Evolutionary conservation across 2,329 filamentous ascomycete species (phyloP).

Genomic region (Dryadomyces quercus-mongolicae): DNA sequence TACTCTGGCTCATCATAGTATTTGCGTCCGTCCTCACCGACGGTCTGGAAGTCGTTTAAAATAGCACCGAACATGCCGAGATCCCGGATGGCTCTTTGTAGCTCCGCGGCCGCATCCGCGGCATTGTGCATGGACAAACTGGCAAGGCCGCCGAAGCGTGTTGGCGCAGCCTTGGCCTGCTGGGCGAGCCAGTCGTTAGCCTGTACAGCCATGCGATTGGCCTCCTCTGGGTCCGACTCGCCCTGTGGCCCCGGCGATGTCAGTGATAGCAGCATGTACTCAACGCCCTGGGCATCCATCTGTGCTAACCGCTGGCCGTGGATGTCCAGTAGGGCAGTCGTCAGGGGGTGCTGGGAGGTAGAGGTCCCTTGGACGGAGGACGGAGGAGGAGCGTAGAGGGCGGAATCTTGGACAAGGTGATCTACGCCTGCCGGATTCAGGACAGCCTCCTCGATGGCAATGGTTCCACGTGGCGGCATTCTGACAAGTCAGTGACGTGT

Average conservation of each 20-base stretch:
- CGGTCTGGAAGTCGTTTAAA: constrained; percentile 21
- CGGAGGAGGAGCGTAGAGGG: constrained; percentile 16
- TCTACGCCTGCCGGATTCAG: constrained; percentile 19
- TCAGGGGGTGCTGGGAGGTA: constrained; percentile 14
- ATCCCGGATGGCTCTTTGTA: constrained; percentile 18
- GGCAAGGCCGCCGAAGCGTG: constrained; percentile 21
- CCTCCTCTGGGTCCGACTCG: constrained; percentile 15
- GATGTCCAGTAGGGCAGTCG: constrained; percentile 19
- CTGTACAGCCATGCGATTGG: constrained; percentile 14
- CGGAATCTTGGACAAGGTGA: constrained; percentile 17
- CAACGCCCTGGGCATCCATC: constrained; percentile 24
- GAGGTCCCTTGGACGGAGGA: constrained; percentile 7
- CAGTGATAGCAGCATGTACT: constrained; percentile 23
- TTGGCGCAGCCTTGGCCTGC: constrained; percentile 15
- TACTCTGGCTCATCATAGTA: constrained; percentile 21
- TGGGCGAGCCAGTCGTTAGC: constrained; percentile 22
- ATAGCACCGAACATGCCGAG: constrained; percentile 22
- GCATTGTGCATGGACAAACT: constrained; percentile 22
- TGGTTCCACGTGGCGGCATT: constrained; percentile 16
- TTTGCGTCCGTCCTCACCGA: constrained; percentile 11
- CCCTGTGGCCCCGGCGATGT: constrained; percentile 22
- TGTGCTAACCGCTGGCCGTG: constrained; percentile 16
- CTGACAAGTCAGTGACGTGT: not conserved
- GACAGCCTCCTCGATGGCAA: constrained; percentile 24
- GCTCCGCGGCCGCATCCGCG: constrained; percentile 17